Conservation (phyloP, 306 rosid species). For the Coriaria nepalensis region DNA sequence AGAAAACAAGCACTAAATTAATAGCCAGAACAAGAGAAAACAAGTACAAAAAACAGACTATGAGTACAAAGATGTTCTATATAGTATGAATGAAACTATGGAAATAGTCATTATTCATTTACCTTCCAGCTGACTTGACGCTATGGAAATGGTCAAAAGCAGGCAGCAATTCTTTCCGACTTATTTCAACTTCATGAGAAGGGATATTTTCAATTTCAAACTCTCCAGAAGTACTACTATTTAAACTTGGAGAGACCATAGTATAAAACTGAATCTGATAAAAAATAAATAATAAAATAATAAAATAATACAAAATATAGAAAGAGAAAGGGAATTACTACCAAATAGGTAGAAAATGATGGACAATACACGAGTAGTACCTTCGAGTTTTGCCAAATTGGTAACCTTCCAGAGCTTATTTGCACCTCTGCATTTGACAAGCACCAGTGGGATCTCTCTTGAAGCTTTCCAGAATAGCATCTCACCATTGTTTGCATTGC, state of each 20-base stretch:
- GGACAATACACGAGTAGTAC: too few species aligned
- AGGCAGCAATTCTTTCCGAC: slow-evolving; percentile 64
- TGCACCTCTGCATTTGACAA: slow-evolving; percentile 87
- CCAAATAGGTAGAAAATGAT: too few species aligned
- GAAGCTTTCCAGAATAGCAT: slow-evolving; percentile 24
- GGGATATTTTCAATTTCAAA: slow-evolving; percentile 59
- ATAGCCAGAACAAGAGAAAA: slow-evolving; percentile 5
- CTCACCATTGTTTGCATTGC: slow-evolving; percentile 19
- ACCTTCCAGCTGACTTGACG: slow-evolving; percentile 62
- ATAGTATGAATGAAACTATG: too few species aligned
- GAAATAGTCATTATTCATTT: too few species aligned
- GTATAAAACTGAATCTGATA: slow-evolving; percentile 49
- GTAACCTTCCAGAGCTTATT: slow-evolving; percentile 49
- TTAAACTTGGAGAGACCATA: slow-evolving; percentile 30
- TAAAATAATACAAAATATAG: neutral
- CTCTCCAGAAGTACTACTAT: slow-evolving; percentile 41
- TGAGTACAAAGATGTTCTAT: too few species aligned
- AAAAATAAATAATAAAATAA: slow-evolving; percentile 2
- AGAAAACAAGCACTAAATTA: slow-evolving; percentile 15
- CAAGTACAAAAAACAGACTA: neutral
- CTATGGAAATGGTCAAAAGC: slow-evolving; percentile 61
- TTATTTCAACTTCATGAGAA: slow-evolving; percentile 61
- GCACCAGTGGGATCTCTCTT: slow-evolving; percentile 49
- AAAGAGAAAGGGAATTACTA: slow-evolving; percentile 9
- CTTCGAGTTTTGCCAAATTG: slow-evolving; percentile 76